A percentile compares a stretch with the other conserved stretches of the same genome.
phyloP scores from a whole-genome alignment of 805 yeast species.

The Ogataea polymorpha region DNA sequence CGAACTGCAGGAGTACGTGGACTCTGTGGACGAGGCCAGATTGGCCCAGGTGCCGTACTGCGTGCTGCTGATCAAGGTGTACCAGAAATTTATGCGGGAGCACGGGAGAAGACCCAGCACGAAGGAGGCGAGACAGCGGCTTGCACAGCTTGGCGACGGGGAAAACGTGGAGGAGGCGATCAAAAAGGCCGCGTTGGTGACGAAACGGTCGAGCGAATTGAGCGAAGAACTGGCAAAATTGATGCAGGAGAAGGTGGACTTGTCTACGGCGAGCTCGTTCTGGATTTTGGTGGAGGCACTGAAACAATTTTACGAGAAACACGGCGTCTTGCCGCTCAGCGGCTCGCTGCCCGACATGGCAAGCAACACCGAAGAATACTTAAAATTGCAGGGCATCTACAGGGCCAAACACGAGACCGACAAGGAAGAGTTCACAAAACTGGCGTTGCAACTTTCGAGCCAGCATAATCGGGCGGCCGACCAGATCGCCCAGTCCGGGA shows the following conservation, averaged over 20 bases:
- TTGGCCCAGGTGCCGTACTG: constrained; percentile 70
- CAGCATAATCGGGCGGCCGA: constrained; percentile 30
- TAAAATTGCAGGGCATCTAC: constrained; percentile 57
- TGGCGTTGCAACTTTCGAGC: constrained; percentile 28
- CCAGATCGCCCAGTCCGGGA: constrained; percentile 35
- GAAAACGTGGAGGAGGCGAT: constrained; percentile 33
- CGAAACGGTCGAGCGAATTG: constrained; percentile 35
- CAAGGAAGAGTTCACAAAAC: constrained; percentile 34
- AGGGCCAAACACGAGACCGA: constrained; percentile 53
- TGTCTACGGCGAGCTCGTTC: constrained; percentile 38
- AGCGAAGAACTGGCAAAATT: constrained; percentile 27
- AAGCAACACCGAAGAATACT: constrained; percentile 62
- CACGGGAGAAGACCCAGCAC: constrained; percentile 23
- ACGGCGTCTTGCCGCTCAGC: constrained; percentile 56
- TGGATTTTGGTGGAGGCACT: constrained; percentile 65
- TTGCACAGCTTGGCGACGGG: constrained; percentile 30
- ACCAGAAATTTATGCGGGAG: constrained; percentile 38
- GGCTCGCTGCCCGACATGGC: constrained; percentile 90
- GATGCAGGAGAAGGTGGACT: constrained; percentile 20
- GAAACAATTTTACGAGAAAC: constrained; percentile 42
- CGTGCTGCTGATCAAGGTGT: constrained; percentile 55
- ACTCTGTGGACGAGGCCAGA: constrained; percentile 45
- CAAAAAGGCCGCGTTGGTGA: constrained; percentile 44
- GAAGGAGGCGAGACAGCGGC: constrained; percentile 17
- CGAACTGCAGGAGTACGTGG: constrained; percentile 51